Evolutionary conservation across 306 rosid genomes (phyloP).

Genomic region (Ceratonia siliqua): DNA sequence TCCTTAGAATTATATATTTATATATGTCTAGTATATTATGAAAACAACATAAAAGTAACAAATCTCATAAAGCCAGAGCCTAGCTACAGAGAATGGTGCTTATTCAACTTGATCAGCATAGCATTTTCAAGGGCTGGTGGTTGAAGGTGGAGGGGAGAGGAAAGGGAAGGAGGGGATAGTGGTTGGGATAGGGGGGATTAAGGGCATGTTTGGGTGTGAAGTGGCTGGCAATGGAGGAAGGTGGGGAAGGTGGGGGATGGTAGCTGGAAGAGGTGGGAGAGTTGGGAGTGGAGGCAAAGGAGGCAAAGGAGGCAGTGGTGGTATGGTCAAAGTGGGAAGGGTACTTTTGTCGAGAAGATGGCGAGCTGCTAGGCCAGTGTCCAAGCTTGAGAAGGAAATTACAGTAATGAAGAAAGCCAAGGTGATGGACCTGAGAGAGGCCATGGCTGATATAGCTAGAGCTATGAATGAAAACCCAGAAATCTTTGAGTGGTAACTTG

Average conservation of each 20-base stretch:
- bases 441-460: slow-evolving; percentile 30
- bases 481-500: neutral
- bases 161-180: slow-evolving; percentile 36
- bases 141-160: slow-evolving; percentile 52
- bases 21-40: neutral
- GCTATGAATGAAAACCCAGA: too few relatives aligned
- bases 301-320: slow-evolving; percentile 22
- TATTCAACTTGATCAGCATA: neutral
- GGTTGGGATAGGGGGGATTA: slow-evolving; percentile 14
- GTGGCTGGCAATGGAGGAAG: slow-evolving; percentile 29
- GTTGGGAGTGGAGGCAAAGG: slow-evolving; percentile 12
- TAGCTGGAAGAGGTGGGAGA: slow-evolving; percentile 33
- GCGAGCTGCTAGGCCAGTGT: slow-evolving; percentile 24
- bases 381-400: slow-evolving; percentile 33
- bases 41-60: neutral
- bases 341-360: slow-evolving; percentile 28
- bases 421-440: slow-evolving; percentile 28
- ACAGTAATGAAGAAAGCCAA: slow-evolving; percentile 30
- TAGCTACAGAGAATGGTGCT: neutral
- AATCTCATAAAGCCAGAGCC: neutral
- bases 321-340: slow-evolving; percentile 6
- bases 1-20: neutral
- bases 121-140: slow-evolving; percentile 29
- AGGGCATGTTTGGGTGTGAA: slow-evolving; percentile 28
- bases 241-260: slow-evolving; percentile 34